Evolutionary conservation across 2,329 filamentous ascomycete species (phyloP).

Genomic region (Colletotrichum scovillei): DNA sequence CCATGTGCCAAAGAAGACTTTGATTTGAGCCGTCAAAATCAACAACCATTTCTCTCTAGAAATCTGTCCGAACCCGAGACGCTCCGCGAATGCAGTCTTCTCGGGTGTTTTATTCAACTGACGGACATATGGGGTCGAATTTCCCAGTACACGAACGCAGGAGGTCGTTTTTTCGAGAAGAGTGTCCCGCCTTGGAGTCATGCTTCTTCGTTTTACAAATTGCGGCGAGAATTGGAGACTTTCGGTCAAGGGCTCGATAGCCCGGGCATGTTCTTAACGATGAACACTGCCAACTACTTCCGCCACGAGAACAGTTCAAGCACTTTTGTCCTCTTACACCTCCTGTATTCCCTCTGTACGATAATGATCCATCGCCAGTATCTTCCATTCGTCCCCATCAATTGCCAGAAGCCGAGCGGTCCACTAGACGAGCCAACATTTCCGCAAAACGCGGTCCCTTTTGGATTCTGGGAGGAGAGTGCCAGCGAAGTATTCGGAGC

Average conservation of each 20-base stretch:
- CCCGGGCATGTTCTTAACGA: slow-evolving; percentile 48
- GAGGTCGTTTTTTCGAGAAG: slow-evolving; percentile 61
- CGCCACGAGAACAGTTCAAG: slow-evolving; percentile 74
- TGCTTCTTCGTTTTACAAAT: slow-evolving; percentile 62
- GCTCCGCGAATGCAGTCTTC: slow-evolving; percentile 55
- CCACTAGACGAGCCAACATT: slow-evolving; percentile 71
- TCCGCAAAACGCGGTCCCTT: slow-evolving; percentile 57
- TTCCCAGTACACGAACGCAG: slow-evolving; percentile 63
- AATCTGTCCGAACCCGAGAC: slow-evolving; percentile 47
- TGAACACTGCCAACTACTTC: slow-evolving; percentile 71
- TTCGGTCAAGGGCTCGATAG: slow-evolving; percentile 56
- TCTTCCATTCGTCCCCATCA: slow-evolving; percentile 72
- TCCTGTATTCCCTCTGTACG: slow-evolving; percentile 71
- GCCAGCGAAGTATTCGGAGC: slow-evolving; percentile 72
- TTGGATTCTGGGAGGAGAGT: slow-evolving; percentile 71
- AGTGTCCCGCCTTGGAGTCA: slow-evolving; percentile 69
- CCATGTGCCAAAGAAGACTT: slow-evolving; percentile 76
- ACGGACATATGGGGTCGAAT: slow-evolving; percentile 69
- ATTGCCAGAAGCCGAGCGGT: slow-evolving; percentile 58
- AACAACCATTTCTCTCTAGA: slow-evolving; percentile 48
- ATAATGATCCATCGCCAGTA: slow-evolving; percentile 78
- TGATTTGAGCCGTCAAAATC: slow-evolving; percentile 67
- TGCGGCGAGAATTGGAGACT: slow-evolving; percentile 60
- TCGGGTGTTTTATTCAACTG: slow-evolving; percentile 66
- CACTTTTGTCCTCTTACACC: slow-evolving; percentile 74